These are phyloP conservation scores for Saccharomyces mikatae DNA, from an alignment of 805 yeast species.

Conservation along the genomic window DNA sequence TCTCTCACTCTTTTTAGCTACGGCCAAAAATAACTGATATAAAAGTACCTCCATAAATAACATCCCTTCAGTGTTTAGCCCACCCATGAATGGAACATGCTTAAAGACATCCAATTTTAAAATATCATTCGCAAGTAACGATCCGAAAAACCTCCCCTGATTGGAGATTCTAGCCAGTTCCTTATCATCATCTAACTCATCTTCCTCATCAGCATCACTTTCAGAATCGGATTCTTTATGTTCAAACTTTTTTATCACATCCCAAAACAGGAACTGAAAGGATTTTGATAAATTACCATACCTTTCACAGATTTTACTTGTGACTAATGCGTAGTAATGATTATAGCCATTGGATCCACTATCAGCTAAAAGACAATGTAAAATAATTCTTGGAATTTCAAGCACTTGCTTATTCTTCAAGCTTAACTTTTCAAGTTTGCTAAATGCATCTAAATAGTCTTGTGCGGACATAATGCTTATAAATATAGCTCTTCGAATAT, in stretches of 20 bases:
- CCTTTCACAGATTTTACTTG: slow-evolving; percentile 60
- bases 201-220: slow-evolving; percentile 26
- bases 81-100: slow-evolving; percentile 64
- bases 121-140: slow-evolving; percentile 61
- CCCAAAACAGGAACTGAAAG: slow-evolving; percentile 88
- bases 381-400: slow-evolving; percentile 76
- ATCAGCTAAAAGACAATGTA: slow-evolving; percentile 83
- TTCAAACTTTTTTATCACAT: slow-evolving; percentile 65
- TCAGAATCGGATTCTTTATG: slow-evolving; percentile 36
- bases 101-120: slow-evolving; percentile 67
- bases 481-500: slow-evolving; percentile 86
- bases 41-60: slow-evolving; percentile 68
- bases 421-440: slow-evolving; percentile 69
- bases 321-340: slow-evolving; percentile 81
- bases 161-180: slow-evolving; percentile 56
- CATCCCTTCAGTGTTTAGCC: slow-evolving; percentile 49
- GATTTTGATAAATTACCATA: slow-evolving; percentile 70
- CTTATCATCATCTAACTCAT: slow-evolving; percentile 43
- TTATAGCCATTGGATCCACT: slow-evolving; percentile 50
- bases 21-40: slow-evolving; percentile 54
- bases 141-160: slow-evolving; percentile 75
- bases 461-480: slow-evolving; percentile 92
- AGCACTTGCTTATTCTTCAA: slow-evolving; percentile 73
- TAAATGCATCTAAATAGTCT: slow-evolving; percentile 81
- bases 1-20: slow-evolving; percentile 56